Base-by-base conservation (phyloP, 2,329 filamentous ascomycete species). In the Graphiopsis chlorocephala region DNA sequence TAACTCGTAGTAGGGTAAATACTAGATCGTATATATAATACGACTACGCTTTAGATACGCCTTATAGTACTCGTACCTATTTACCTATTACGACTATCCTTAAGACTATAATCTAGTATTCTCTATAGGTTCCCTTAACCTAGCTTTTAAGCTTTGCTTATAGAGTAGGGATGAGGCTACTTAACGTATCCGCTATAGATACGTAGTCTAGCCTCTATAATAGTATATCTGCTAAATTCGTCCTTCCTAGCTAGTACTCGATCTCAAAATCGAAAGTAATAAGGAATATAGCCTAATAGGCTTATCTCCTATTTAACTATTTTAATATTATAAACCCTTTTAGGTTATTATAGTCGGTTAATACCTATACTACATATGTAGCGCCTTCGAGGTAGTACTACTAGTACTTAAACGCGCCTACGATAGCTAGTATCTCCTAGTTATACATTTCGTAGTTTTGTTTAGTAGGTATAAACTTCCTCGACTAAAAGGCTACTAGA, bases 381-480 rank as follows among this genome's bases (percentile, higher is more conserved):
- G 7, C 7, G 17, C 17, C 42, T 20, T 45, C 20, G 20, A 45
- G 42, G 11, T 45, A 45, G 17, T 20, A n/a, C 5, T 8, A 8
- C 10, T 20, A 45, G 7, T 45, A 8, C 11, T 20, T n/a, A 23
- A 45, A 45, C 1, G 10, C 42, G 6, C 20, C 17, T 10, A 45
- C 20, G 17, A 45, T 45, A 6, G 17, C 11, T 8, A 68, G 61
- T 7, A 69, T 59, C 50, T 69, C 63, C 33, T 66, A 64, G 45
- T 69, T 50, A 56, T 67, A 33, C 28, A 67, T 64, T 20, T 67
- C 23, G 26, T 68, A 68, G 63, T 66, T 66, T 35, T 64, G 20
- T 63, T 68, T 59, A 35, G 35, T 58, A 17, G 31, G 65, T 47
- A 48, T 64, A 20, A 68, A 67, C 48, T 67, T 68, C 23, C 58